Evolutionary conservation across 441 rosid genomes (phyloP).

Genomic region (Adansonia grandidieri): DNA sequence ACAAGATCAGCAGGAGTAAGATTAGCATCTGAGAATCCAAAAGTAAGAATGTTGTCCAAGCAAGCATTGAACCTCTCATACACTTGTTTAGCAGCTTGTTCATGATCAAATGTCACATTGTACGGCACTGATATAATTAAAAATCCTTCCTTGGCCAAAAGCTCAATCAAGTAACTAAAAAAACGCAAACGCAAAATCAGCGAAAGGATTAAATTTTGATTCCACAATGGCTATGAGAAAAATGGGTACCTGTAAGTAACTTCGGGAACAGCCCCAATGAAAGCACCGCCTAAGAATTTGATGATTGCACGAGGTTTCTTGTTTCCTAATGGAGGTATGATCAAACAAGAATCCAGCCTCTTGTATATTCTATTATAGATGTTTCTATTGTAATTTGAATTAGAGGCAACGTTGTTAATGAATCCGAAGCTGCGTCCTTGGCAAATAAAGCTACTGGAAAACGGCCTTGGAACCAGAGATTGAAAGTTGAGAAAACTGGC

Average conservation of each 20-base stretch:
- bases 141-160: constrained; percentile 84
- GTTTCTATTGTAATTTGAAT: constrained; percentile 20
- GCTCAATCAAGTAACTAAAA: constrained; percentile 73
- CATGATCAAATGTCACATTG: constrained; percentile 91
- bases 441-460: constrained; percentile 46
- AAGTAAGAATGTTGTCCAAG: constrained; percentile 54
- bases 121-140: constrained; percentile 78
- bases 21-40: constrained; percentile 63
- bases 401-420: not conserved
- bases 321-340: constrained; percentile 59
- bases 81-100: constrained; percentile 70
- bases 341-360: constrained; percentile 60
- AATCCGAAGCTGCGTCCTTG: constrained; percentile 31
- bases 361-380: constrained; percentile 34
- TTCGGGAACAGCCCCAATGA: constrained; percentile 91
- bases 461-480: constrained; percentile 17
- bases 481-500: constrained; percentile 13
- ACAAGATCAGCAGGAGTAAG: constrained; percentile 60
- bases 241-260: constrained; percentile 72
- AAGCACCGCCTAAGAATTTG: constrained; percentile 90
- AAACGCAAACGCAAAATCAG: constrained; percentile 5
- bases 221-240: not conserved
- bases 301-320: constrained; percentile 70
- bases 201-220: not conserved
- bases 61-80: constrained; percentile 75